Percentiles rank a stretch among this genome's conserved stretches.
Conservation (phyloP, 108 stramenopile species). For the Skeletonema marinoi region DNA sequence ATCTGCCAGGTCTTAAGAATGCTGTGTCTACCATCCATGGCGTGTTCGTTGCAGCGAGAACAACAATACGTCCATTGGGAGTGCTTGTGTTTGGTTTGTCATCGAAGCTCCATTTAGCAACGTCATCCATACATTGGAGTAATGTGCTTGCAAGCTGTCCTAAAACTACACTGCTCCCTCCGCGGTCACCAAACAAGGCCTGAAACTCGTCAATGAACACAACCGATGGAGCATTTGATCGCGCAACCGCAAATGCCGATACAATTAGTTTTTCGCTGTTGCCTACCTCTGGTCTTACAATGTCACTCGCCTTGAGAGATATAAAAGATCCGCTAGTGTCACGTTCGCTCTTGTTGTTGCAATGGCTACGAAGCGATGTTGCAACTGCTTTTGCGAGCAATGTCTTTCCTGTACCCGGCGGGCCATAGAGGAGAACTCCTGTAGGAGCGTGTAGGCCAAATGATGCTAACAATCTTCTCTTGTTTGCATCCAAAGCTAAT, state of each 20-base stretch:
- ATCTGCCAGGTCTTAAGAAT: conserved; percentile 77
- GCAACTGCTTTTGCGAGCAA: conserved; percentile 81
- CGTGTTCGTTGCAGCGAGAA: conserved; percentile 81
- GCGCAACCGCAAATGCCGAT: conserved; percentile 74
- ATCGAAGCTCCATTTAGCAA: conserved; percentile 62
- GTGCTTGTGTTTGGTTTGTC: conserved; percentile 13
- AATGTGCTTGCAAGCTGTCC: conserved; percentile 72
- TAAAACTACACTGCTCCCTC: conserved; percentile 49
- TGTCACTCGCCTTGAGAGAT: conserved; percentile 73
- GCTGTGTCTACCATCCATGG: conserved; percentile 86
- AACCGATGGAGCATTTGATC: conserved; percentile 74
- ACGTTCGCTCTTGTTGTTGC: conserved; percentile 2
- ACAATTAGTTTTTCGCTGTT: conserved; percentile 79
- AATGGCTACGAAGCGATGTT: conserved; percentile 16
- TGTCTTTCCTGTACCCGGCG: conserved; percentile 87
- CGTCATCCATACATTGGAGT: conserved; percentile 80
- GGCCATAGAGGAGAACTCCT: conserved; percentile 81
- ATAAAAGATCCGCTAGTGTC: conserved; percentile 64
- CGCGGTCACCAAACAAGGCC: conserved; percentile 76
- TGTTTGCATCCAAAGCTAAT: conserved; percentile 63
- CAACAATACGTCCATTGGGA: conserved; percentile 58
- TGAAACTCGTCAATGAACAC: conserved; percentile 88
- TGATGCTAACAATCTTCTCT: conserved; percentile 39
- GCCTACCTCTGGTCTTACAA: conserved; percentile 75
- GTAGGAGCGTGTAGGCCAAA: conserved; percentile 72